phyloP scores from a whole-genome alignment of 768 basidiomycete species.

The Pisolithus tinctorius region DNA sequence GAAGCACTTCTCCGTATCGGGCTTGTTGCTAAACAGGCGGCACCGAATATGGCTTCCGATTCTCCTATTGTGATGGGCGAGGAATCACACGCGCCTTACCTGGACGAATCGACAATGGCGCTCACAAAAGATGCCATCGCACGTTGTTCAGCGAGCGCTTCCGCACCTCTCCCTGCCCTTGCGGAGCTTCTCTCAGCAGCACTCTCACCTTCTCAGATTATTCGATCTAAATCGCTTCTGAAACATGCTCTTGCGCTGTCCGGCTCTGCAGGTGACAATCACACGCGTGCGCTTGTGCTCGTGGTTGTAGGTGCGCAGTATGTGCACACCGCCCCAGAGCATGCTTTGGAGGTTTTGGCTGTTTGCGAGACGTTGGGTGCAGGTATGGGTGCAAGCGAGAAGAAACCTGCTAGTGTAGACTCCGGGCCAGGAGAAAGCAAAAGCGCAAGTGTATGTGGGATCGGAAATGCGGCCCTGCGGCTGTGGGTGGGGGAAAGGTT shows the following conservation, averaged over 20 bases:
- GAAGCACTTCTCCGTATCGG: slow-evolving; percentile 48
- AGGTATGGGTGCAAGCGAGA: slow-evolving; percentile 47
- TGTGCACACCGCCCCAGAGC: slow-evolving; percentile 60
- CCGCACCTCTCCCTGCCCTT: slow-evolving; percentile 11
- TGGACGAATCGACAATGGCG: slow-evolving; percentile 11
- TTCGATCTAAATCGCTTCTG: slow-evolving; percentile 34
- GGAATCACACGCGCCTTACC: background rate
- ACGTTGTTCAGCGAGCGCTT: slow-evolving; percentile 17
- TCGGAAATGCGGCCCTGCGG: slow-evolving; percentile 62
- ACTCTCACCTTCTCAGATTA: slow-evolving; percentile 17
- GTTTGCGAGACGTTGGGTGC: slow-evolving; percentile 67
- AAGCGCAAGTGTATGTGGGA: slow-evolving; percentile 19
- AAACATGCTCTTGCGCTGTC: slow-evolving; percentile 55
- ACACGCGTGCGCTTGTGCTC: slow-evolving; percentile 63
- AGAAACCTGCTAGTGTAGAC: slow-evolving; percentile 4
- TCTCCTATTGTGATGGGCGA: slow-evolving; percentile 1
- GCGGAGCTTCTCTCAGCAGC: slow-evolving; percentile 15
- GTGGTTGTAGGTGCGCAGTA: slow-evolving; percentile 67
- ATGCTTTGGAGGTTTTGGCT: slow-evolving; percentile 58
- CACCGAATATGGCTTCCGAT: background rate
- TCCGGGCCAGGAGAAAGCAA: background rate
- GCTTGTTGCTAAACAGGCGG: slow-evolving; percentile 14
- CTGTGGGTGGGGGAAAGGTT: slow-evolving; percentile 70
- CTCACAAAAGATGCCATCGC: slow-evolving; percentile 23
- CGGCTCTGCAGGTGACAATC: slow-evolving; percentile 57